Evolutionary conservation across 805 yeast genomes (phyloP), one percentile per base, ranked within the genome.

Genomic region (Suhomyces prunicola): DNA sequence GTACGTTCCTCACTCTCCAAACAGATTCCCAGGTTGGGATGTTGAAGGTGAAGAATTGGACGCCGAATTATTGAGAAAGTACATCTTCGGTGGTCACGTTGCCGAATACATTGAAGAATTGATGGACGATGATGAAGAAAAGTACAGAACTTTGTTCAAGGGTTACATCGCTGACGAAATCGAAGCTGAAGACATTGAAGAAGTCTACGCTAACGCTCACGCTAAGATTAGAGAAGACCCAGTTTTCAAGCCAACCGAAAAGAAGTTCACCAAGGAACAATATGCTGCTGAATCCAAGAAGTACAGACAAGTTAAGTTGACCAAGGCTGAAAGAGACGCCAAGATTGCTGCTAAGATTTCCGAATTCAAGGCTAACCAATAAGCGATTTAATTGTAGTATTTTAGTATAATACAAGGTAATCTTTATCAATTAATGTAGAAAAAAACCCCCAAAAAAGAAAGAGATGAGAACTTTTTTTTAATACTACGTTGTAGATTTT

Each of bases 11-110:
- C 99, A 94, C 92, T 90, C 96, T 69, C 89, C 96, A 75, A 92
- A 92, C 86, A 92, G 99, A 88, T 94, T 92, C 97, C 99, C 99
- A 81, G 99, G 99, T 83, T 94, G 93, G 96, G 99, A 94, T 80
- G 90, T 93, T 71, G 99, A 94, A 85, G 73, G 87, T 70, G 97
- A 94, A 84, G 99, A 94, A 83, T 86, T 94, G 71, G 99, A 94
- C 76, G 90, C 97, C 70, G 99, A 94, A 76, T 79, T 85, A 67
- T 86, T 94, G 79, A 90, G 97, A 90, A 90, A 90, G 82, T 94
- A 94, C 96, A 94, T 94, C 85, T 88, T 93, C 76, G 98, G 96
- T 84, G 98, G 98, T 80, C 99, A 94, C 88, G 92, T 94, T 74
- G 87, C 99, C 73, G 98, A 94, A 86, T 94, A 94, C 94, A 94